Conservation (phyloP, 306 rosid genomes). For the Potentilla sterilis region DNA sequence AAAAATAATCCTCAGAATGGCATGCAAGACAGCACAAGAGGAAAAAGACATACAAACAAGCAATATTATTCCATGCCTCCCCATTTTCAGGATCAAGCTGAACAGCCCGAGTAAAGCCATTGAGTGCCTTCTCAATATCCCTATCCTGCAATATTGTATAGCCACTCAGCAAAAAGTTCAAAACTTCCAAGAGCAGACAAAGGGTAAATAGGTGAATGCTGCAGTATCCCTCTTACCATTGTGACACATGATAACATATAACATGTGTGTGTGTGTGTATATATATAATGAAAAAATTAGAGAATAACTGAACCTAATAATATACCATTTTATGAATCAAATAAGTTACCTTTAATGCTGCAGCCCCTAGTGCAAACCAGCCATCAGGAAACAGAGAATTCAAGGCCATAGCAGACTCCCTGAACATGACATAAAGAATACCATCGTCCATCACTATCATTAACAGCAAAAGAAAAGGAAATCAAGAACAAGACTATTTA, state of each 20-base stretch:
- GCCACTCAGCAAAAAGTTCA: constrained; percentile 26
- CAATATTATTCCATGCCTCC: constrained; percentile 99
- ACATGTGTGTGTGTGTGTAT: too few relatives aligned
- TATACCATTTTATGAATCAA: constrained; percentile 17
- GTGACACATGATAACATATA: neutral
- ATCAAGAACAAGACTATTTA: neutral
- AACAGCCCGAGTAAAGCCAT: constrained; percentile 93
- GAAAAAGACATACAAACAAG: constrained; percentile 75
- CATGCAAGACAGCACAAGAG: constrained; percentile 8
- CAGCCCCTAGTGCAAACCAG: constrained; percentile 97
- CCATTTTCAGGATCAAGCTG: constrained; percentile 98
- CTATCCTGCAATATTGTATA: constrained; percentile 55
- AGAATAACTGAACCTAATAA: constrained; percentile 14
- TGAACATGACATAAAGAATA: constrained; percentile 21
- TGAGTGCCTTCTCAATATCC: constrained; percentile 88
- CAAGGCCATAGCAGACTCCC: constrained; percentile 98
- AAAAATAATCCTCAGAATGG: neutral
- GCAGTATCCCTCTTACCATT: constrained; percentile 13
- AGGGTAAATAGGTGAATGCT: neutral
- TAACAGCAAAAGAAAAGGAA: neutral
- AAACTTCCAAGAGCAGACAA: constrained; percentile 14
- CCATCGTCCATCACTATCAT: neutral
- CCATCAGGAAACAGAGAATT: constrained; percentile 93
- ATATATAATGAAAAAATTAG: neutral
- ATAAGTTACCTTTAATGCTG: constrained; percentile 84